These are phyloP conservation scores for Prototheca stagnorum DNA, from an alignment of 163 green algal genomes.

Conservation along the genomic window DNA sequence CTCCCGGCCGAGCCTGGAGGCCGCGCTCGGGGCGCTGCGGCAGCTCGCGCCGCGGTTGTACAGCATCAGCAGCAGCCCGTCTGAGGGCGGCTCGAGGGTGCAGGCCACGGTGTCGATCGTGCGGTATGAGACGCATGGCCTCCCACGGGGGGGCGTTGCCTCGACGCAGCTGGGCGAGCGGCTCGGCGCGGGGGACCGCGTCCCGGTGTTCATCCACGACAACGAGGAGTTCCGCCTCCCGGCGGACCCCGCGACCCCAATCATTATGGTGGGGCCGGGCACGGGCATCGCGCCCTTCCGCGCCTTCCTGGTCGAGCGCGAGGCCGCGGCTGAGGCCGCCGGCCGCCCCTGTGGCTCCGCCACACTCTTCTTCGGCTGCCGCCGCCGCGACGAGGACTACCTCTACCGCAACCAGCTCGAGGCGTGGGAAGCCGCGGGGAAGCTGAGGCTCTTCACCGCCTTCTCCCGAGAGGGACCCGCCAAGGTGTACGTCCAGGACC, in stretches of 20 bases:
- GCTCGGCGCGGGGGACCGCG: constrained; percentile 1
- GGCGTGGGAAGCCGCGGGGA: constrained; percentile 24
- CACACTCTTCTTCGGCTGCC: constrained; percentile 88
- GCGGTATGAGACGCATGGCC: constrained; percentile 9
- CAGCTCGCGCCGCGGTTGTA: constrained; percentile 77
- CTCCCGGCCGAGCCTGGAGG: constrained; percentile 1
- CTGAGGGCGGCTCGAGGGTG: constrained; percentile 8
- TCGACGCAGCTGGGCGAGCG: constrained; percentile 12
- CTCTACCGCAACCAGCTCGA: constrained; percentile 64
- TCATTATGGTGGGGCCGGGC: constrained; percentile 87
- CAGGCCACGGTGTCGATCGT: constrained; percentile 18
- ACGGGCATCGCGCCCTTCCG: constrained; percentile 84
- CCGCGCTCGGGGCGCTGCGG: constrained; percentile 14
- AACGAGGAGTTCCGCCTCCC: constrained; percentile 51
- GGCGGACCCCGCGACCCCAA: constrained; percentile 32
- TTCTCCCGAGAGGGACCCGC: constrained; percentile 43
- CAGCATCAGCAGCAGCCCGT: constrained; percentile 52
- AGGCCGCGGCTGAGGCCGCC: neutral
- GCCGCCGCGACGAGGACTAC: constrained; percentile 33
- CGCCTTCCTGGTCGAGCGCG: constrained; percentile 30
- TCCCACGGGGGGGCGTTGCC: constrained; percentile 5
- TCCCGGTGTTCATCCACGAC: constrained; percentile 17
- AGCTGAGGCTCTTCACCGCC: constrained; percentile 52
- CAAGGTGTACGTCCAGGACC: constrained; percentile 70
- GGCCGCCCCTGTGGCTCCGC: constrained; percentile 36